Evolutionary conservation across 1,284 basidiomycete species (phyloP), one percentile per base, ranked within the genome.

Genomic region (Rhodofomes roseus): DNA sequence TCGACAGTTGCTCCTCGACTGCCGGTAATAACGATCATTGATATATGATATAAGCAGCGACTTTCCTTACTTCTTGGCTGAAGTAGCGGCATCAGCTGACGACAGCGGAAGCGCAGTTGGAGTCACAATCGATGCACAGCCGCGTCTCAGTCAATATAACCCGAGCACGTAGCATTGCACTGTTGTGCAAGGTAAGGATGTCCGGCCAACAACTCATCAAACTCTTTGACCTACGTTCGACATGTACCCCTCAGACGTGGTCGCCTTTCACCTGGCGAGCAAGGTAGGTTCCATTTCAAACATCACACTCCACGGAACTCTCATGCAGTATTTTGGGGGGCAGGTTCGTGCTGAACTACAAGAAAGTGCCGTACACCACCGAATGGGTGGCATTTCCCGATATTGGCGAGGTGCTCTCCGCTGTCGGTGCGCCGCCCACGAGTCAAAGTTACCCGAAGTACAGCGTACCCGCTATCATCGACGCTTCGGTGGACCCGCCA

Each of bases 291-390:
- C 36, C 18, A 12, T n/a, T 31, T 22, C 27, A 34, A 34, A 4
- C 31, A 5, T 34, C 31, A 34, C 31, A 11, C 31, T 34, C 31
- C 5, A 11, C 4, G 5, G 5, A 34, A 34, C 31, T 5, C 31
- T 11, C 5, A 29, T 23, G 39, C n/a, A n/a, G n/a, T 16, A 4
- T 12, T 14, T 20, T 6, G 11, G 34, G 5, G 11, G 4, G 34
- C 54, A 57, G 59, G 39, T 57, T 57, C 44, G 43, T 57, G 11
- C 39, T 60, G n/a, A 60, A 60, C 37, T 60, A 54, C 52, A 57
- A 60, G 34, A 31, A 43, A 11, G 31, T 60, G 14, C 52, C 56
- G 9, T 60, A 60, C 37, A 29, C 8, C 6, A 60, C 59, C 14
- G 11, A 39, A 20, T 60, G 55, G 52, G 4, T 60, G 4, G 25